Evolutionary conservation across 108 stramenopile species (phyloP).

Genomic region (Stephanodiscus triporus): DNA sequence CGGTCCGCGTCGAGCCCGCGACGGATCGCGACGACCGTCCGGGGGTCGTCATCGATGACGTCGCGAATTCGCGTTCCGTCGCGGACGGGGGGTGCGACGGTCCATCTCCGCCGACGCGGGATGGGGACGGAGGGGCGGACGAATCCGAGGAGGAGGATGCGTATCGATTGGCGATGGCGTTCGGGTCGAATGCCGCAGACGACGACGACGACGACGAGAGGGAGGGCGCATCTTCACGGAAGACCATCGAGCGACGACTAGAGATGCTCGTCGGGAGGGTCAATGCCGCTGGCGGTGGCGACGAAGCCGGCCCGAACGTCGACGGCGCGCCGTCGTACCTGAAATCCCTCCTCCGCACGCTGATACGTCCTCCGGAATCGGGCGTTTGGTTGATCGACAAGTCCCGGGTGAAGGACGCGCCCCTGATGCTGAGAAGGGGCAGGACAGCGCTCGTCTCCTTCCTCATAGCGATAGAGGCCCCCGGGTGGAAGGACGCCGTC

Average conservation of each 20-base stretch:
- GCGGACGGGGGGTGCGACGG: background rate
- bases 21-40: background rate
- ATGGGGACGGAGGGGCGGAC: background rate
- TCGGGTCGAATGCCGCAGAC: constrained; percentile 4
- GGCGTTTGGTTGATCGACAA: constrained; percentile 36
- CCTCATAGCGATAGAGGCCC: constrained; percentile 26
- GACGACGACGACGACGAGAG: constrained; percentile 3
- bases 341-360: constrained; percentile 27
- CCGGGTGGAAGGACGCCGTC: constrained; percentile 38
- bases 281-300: constrained; percentile 4
- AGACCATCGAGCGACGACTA: constrained; percentile 37
- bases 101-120: constrained; percentile 5
- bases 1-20: background rate
- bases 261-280: constrained; percentile 21
- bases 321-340: constrained; percentile 40
- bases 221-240: background rate
- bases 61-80: background rate
- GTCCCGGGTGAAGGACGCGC: constrained; percentile 30
- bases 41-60: background rate
- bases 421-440: constrained; percentile 35
- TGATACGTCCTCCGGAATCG: constrained; percentile 29
- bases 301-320: constrained; percentile 11
- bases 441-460: constrained; percentile 40
- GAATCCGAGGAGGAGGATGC: constrained; percentile 29
- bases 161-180: constrained; percentile 42